A percentile compares a stretch with the other conserved stretches of the same genome.
These are phyloP conservation scores for Sophora flavescens DNA, from an alignment of 306 rosid genomes.

Conservation along the genomic window DNA sequence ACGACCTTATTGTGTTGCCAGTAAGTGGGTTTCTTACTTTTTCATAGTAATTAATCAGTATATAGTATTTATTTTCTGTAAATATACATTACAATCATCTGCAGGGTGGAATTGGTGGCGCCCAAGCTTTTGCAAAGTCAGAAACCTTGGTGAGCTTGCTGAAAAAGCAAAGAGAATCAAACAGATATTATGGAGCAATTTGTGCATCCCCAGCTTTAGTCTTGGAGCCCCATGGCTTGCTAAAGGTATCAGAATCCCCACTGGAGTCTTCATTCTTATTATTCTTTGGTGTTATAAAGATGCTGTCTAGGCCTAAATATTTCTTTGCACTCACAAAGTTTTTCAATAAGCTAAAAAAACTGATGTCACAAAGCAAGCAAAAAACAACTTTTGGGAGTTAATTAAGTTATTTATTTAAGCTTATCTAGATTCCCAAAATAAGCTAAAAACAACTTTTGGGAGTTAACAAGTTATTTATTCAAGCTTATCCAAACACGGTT, in stretches of 20 bases:
- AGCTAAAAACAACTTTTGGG: too few relatives aligned
- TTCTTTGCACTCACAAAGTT: neutral
- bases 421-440: too few relatives aligned
- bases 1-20: slow-evolving; percentile 86
- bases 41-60: neutral
- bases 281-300: slow-evolving; percentile 9
- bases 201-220: slow-evolving; percentile 96
- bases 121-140: slow-evolving; percentile 84
- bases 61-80: slow-evolving; percentile 27
- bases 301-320: neutral
- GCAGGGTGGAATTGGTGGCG: slow-evolving; percentile 99
- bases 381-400: too few relatives aligned
- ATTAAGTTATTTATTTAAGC: too few relatives aligned
- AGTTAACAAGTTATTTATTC: too few relatives aligned
- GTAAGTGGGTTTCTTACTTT: slow-evolving; percentile 54
- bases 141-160: slow-evolving; percentile 74
- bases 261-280: slow-evolving; percentile 12
- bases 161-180: slow-evolving; percentile 74
- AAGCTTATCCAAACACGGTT: too few relatives aligned
- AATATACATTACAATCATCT: slow-evolving; percentile 39
- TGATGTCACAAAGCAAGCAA: too few relatives aligned
- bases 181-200: slow-evolving; percentile 89
- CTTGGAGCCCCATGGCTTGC: slow-evolving; percentile 91
- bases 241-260: slow-evolving; percentile 63
- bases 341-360: too few relatives aligned